Base-by-base conservation (phyloP, 768 basidiomycete species). In the Pleurotus tuoliensis region DNA sequence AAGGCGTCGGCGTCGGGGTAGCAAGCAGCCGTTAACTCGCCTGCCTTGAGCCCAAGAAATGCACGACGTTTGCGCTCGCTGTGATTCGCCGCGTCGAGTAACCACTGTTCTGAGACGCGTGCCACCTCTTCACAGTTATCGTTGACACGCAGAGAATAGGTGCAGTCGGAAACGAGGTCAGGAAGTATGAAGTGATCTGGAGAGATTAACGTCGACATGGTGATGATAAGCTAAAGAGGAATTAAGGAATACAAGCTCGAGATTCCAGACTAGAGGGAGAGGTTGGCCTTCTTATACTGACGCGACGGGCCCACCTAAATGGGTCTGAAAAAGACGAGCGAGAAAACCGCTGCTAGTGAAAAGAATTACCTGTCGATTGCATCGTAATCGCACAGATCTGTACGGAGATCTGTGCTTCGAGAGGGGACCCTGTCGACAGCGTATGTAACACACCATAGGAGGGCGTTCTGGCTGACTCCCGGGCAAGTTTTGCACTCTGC, bases 21-120 rank as follows among this genome's bases (percentile, higher is more conserved):
- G 61, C 74, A 78, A 50, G 67, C 62, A 22, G 78, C 74, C 43
- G 74, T 70, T 47, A 81, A 69, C 49, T 73, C 70, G 16, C 77
- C 75, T 15, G 73, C 73, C 53, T 77, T 73, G 56, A 78, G 66
- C 15, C 70, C 73, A 61, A 72, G 65, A 59, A 79, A 73, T 60
- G 43, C 55, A 15, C 9, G 24, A 13, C 53, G 56, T 39, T 48
- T 47, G 34, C 46, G 60, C 39, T 60, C 49, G 55, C 24, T 57
- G 47, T 59, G 59, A 24, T 58, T 53, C 47, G 60, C 61, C 7
- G 41, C 61, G 11, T 57, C 55, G 24, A 61, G 56, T 6, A 66
- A 52, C 68, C 68, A 68, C 49, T 51, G 12, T 39, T 65, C 64
- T 5, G 68, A 69, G 47, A 56, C 59, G 13, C 50, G 56, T 12